Base-by-base conservation (phyloP, 2,329 filamentous ascomycete species). In the Colletotrichum destructivum region DNA sequence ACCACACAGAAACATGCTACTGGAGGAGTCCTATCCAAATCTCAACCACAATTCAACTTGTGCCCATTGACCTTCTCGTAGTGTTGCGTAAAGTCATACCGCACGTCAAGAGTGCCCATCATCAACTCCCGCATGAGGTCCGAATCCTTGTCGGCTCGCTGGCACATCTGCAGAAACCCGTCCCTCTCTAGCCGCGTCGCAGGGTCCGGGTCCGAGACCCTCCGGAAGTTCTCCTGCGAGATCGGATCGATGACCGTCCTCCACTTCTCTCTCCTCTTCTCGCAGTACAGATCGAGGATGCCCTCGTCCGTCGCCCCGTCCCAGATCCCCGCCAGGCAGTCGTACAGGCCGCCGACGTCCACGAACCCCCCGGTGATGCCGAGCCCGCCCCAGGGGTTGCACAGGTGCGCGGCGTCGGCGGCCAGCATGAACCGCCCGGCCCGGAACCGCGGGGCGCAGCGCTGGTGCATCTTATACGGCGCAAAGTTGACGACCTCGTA, bases 301-400 rank as follows among this genome's bases (percentile, higher is more conserved):
- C 78, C 78, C 56, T 83, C 84, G 65, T 85, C 83, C 1, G 83
- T 84, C 40, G 78, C 77, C 2, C 84, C 83, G 38, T 84, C 81
- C 79, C 80, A 85, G 56, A 86, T 82, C 0, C 84, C 84, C 2
- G 79, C 78, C 2, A 92, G 83, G 75, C 89, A 90, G 74, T 92
- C 89, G 69, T 85, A 89, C 7, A 92, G 83, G 0, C 88, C 88
- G 13, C 88, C 89, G 3, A 90, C 85, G 74, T 92, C 90, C n/a
- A 89, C 88, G 66, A 92, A 88, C 0, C 90, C 90, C 7, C 89
- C 89, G 0, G 89, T 91, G 61, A 92, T 86, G 1, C 90, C 90
- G 18, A 91, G 81, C 0, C 90, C 90, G 56, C 90, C 90, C 79
- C 86, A 86, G 0, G 85, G 84, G 76, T 87, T 88, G 76, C 85